Base-by-base conservation (phyloP, 2,329 filamentous ascomycete species). In the Ophiocordyceps camponoti-rufipedis region DNA sequence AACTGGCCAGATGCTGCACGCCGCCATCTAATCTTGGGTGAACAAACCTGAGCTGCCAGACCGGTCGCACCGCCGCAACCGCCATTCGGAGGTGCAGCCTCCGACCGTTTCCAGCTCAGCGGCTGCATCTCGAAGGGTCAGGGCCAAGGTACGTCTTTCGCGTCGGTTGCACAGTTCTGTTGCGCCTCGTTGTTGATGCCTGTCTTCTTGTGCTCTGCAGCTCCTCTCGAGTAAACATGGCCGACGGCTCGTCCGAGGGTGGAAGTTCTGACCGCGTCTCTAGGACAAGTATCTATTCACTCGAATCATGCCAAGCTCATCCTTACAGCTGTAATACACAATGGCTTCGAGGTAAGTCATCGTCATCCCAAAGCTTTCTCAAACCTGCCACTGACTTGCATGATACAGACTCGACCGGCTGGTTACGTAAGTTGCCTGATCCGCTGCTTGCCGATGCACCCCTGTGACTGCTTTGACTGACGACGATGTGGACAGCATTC, bases 391-490 rank as follows among this genome's bases (percentile, higher is more conserved):
- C 28, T 45, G 28, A 45, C 38, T 45, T 28, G 33, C 19, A 39
- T 50, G 18, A 29, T 45, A 47, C 56, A 86, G 84, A 74, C 76
- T 89, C 57, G 84, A 88, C 69, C 79, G 84, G 61, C 73, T 89
- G 55, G 84, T 89, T 71, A 88, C 82, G 83, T 88, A 74, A 77
- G 83, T 81, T 28, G 10, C 19, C 28, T 18, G n/a, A 3, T 32
- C n/a, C 5, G n/a, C 18, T 16, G 13, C n/a, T 14, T 11, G 41
- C 19, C 19, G 31, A 45, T 39, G 43, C 28, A 33, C 33, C 40
- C 28, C 18, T 28, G 35, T 39, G 35, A 11, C 16, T 31, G 4
- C 12, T 31, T 16, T 11, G 35, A 18, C 35, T 39, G 35, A 39
- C 35, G 35, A 39, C 35, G 35, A 39, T 8, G 14, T 16, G 12